Conservation (phyloP, 768 basidiomycete species). For the Hericium alpestre region DNA sequence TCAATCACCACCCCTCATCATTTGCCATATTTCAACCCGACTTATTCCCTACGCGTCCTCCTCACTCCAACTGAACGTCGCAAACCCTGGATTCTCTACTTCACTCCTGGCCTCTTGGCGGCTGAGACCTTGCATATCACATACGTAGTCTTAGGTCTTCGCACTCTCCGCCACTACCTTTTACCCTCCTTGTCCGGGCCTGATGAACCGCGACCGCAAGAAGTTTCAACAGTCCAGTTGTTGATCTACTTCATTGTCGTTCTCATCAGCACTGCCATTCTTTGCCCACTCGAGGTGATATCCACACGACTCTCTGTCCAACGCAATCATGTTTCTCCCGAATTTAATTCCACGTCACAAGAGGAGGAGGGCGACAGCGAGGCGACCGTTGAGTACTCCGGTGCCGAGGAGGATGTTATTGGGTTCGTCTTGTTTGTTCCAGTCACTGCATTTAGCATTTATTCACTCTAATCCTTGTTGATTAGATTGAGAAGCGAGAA, state of each 20-base stretch:
- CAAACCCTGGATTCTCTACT: constrained; percentile 69
- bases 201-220: constrained; percentile 22
- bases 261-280: constrained; percentile 41
- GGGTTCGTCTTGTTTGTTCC: constrained; percentile 37
- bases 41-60: constrained; percentile 54
- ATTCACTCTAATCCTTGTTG: not conserved
- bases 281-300: constrained; percentile 76
- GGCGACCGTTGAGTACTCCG: constrained; percentile 51
- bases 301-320: constrained; percentile 72
- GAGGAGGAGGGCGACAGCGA: constrained; percentile 57
- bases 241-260: constrained; percentile 48
- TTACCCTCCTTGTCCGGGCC: constrained; percentile 39
- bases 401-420: constrained; percentile 73
- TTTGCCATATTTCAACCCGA: constrained; percentile 49
- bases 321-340: constrained; percentile 68
- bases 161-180: constrained; percentile 40
- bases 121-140: constrained; percentile 33
- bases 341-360: constrained; percentile 64
- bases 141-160: constrained; percentile 34
- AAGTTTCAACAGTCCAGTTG: constrained; percentile 40
- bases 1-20: constrained; percentile 77
- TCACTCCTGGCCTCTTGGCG: constrained; percentile 58
- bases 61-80: constrained; percentile 75
- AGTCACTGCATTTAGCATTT: not conserved
- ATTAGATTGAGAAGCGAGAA: constrained; percentile 47